phyloP scores from a whole-genome alignment of 805 yeast genomes.

The Metschnikowia continentalis region DNA sequence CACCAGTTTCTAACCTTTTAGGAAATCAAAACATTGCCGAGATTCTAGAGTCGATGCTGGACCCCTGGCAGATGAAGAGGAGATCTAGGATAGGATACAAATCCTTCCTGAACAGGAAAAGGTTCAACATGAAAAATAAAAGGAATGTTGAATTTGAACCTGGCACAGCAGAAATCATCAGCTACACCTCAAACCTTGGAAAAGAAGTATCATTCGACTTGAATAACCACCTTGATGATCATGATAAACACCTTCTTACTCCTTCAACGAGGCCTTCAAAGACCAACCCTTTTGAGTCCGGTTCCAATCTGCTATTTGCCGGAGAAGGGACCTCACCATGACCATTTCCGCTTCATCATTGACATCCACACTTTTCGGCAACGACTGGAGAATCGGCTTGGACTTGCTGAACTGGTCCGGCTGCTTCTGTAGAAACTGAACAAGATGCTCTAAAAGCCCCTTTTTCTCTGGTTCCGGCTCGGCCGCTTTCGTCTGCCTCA shows the following conservation, averaged over 20 bases:
- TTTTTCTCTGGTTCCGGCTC: constrained; percentile 3
- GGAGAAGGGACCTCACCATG: constrained; percentile 62
- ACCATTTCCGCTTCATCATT: constrained; percentile 49
- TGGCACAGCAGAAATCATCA: too few species aligned
- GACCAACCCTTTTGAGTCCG: constrained; percentile 57
- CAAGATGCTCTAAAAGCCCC: constrained; percentile 32
- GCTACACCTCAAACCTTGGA: too few species aligned
- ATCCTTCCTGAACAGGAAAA: too few species aligned
- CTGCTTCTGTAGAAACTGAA: constrained; percentile 32
- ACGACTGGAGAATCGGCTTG: constrained; percentile 42
- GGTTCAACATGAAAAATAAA: too few species aligned
- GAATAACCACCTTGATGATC: too few species aligned
- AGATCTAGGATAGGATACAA: too few species aligned
- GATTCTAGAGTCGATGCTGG: too few species aligned
- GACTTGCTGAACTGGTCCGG: constrained; percentile 45
- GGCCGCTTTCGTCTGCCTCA: constrained; percentile 30
- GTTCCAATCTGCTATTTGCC: constrained; percentile 67
- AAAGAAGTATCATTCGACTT: too few species aligned
- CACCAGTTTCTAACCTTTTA: too few species aligned
- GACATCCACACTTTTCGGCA: constrained; percentile 15
- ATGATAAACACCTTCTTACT: neutral
- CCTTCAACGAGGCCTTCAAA: constrained; percentile 46
- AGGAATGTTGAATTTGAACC: too few species aligned
- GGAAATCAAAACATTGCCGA: too few species aligned
- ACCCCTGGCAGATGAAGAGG: too few species aligned